Evolutionary conservation across 306 rosid species (phyloP).

Genomic region (Inga leiocalycina): DNA sequence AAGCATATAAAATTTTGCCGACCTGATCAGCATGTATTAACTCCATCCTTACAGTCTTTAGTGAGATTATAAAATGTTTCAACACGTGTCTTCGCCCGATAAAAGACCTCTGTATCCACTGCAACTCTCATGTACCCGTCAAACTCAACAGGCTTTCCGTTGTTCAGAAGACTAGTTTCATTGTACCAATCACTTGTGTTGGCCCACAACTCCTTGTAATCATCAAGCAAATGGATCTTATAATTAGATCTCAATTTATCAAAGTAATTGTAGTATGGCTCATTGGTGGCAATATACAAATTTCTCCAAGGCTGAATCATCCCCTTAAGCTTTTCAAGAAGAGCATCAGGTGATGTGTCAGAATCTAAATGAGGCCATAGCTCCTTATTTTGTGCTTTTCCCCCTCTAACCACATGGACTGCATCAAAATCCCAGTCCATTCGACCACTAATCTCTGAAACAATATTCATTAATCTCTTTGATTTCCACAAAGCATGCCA

Average conservation of each 20-base stretch:
- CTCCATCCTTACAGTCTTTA: conserved; percentile 92
- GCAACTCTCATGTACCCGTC: conserved; percentile 99
- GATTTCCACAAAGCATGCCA: conserved; percentile 99
- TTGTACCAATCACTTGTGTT: conserved; percentile 92
- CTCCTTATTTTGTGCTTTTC: conserved; percentile 84
- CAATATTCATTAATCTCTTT: conserved; percentile 95
- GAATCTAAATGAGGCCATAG: conserved; percentile 91
- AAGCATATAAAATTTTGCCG: conserved; percentile 28
- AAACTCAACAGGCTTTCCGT: conserved; percentile 85
- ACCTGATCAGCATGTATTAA: conserved; percentile 87
- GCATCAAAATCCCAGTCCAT: conserved; percentile 99
- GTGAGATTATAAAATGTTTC: conserved; percentile 94
- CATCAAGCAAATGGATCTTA: conserved; percentile 94
- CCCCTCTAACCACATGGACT: conserved; percentile 89
- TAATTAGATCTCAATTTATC: conserved; percentile 88
- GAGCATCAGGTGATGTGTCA: conserved; percentile 78
- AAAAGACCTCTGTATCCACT: conserved; percentile 94
- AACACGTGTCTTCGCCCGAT: conserved; percentile 81
- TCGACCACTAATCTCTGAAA: conserved; percentile 76
- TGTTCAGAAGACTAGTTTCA: conserved; percentile 68
- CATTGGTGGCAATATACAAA: conserved; percentile 90
- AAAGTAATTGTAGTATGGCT: conserved; percentile 87
- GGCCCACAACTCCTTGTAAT: conserved; percentile 88
- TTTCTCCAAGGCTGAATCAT: conserved; percentile 87
- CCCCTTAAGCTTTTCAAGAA: conserved; percentile 76